Conservation (phyloP, 106 monocot species). For the Agapanthus africanus region DNA sequence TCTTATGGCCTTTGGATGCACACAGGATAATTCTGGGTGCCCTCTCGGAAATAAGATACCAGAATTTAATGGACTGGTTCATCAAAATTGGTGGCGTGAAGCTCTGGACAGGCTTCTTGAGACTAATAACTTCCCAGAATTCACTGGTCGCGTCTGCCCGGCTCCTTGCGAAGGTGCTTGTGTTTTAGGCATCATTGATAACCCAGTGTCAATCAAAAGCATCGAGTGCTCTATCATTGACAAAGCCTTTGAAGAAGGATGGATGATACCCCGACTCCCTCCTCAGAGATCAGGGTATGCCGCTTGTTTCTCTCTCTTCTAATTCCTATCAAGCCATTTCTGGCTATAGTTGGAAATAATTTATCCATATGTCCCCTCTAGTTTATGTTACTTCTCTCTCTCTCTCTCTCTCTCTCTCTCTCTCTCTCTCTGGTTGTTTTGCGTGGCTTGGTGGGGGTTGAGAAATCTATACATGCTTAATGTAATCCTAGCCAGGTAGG, state of each 20-base stretch:
- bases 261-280: conserved; percentile 95
- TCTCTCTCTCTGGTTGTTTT: too few relatives aligned
- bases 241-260: conserved; percentile 95
- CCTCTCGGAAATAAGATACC: conserved; percentile 99
- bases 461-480: too few relatives aligned
- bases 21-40: conserved; percentile 92
- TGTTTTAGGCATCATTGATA: conserved; percentile 98
- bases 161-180: conserved; percentile 98
- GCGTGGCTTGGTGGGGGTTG: too few relatives aligned
- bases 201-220: conserved; percentile 97
- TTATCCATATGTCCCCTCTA: too few relatives aligned
- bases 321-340: too few relatives aligned
- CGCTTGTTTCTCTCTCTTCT: background rate
- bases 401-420: too few relatives aligned
- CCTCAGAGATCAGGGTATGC: conserved; percentile 80
- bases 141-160: conserved; percentile 95
- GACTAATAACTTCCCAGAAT: conserved; percentile 99
- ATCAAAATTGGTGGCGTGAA: conserved; percentile 92
- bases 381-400: too few relatives aligned
- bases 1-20: background rate
- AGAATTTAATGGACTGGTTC: conserved; percentile 93
- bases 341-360: too few relatives aligned
- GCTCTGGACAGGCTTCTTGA: conserved; percentile 92
- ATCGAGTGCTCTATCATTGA: conserved; percentile 97
- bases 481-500: too few relatives aligned